phyloP scores from a whole-genome alignment of 2,329 filamentous ascomycete genomes.

The Beauveria pseudobassiana region DNA sequence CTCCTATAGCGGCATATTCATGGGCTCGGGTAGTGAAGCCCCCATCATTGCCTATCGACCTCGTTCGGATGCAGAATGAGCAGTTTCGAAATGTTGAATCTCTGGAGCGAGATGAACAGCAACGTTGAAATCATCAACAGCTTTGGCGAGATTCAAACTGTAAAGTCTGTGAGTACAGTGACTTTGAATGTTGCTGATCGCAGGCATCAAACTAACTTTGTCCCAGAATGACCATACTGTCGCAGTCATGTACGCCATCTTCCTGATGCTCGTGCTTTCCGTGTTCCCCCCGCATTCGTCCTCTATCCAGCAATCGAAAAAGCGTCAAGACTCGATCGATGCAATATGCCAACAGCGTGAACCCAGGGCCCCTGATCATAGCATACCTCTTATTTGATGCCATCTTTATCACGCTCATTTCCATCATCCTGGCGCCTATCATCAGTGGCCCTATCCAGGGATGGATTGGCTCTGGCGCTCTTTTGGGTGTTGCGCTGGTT shows the following conservation, averaged over 20 bases:
- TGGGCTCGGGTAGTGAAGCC: neutral
- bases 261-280: conserved; percentile 64
- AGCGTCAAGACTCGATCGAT: conserved; percentile 65
- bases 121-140: neutral
- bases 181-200: neutral
- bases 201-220: neutral
- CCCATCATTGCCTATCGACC: neutral
- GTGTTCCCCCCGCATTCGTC: conserved; percentile 58
- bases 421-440: conserved; percentile 45
- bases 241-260: conserved; percentile 47
- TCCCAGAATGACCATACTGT: conserved; percentile 13
- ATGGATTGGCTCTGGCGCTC: conserved; percentile 61
- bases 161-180: neutral
- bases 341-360: conserved; percentile 81
- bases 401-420: conserved; percentile 55
- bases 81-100: neutral
- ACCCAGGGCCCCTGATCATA: conserved; percentile 68
- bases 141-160: neutral
- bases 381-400: conserved; percentile 76
- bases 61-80: neutral
- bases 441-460: conserved; percentile 2
- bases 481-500: conserved; percentile 70
- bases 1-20: neutral
- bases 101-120: conserved; percentile 5
- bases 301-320: conserved; percentile 77